These are phyloP conservation scores for Verticillium isaacii DNA, from an alignment of 2,329 filamentous ascomycete genomes.

Conservation along the genomic window DNA sequence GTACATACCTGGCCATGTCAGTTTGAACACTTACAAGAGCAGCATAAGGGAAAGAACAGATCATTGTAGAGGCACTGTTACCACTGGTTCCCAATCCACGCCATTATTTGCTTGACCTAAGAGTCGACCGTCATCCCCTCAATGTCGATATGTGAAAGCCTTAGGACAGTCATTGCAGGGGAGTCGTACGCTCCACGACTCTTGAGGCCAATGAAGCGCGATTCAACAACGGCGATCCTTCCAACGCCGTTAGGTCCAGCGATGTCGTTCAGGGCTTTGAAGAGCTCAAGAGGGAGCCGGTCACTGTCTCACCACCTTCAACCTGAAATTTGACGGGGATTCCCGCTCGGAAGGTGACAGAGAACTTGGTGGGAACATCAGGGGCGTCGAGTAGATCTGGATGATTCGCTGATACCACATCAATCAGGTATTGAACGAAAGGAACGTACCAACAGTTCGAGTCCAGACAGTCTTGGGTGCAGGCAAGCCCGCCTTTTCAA, in stretches of 20 bases:
- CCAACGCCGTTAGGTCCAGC: conserved; percentile 62
- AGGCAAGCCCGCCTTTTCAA: conserved; percentile 53
- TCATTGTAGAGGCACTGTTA: conserved; percentile 20
- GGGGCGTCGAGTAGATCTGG: conserved; percentile 52
- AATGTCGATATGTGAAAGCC: conserved; percentile 35
- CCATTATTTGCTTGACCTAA: conserved; percentile 47
- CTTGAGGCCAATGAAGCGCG: conserved; percentile 28
- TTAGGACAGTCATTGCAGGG: conserved; percentile 18
- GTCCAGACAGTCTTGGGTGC: conserved; percentile 71
- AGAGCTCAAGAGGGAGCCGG: conserved; percentile 61
- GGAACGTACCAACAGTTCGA: conserved; percentile 31
- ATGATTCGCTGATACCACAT: too few relatives aligned
- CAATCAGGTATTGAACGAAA: too few relatives aligned
- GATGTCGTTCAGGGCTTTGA: conserved; percentile 59
- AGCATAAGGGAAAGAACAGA: background rate
- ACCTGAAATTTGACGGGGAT: conserved; percentile 59
- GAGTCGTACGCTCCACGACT: conserved; percentile 47
- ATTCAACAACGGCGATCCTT: conserved; percentile 59
- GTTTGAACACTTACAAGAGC: too few relatives aligned
- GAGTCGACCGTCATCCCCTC: conserved; percentile 51
- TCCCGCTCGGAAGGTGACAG: conserved; percentile 62
- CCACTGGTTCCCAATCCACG: conserved; percentile 36
- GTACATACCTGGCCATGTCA: conserved; percentile 2
- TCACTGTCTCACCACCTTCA: conserved; percentile 47
- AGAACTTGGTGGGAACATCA: conserved; percentile 59